Percentiles rank a stretch among this genome's conserved stretches.
Evolutionary conservation across 2,329 filamentous ascomycete species (phyloP).

Genomic region (Plenodomus lindquistii): DNA sequence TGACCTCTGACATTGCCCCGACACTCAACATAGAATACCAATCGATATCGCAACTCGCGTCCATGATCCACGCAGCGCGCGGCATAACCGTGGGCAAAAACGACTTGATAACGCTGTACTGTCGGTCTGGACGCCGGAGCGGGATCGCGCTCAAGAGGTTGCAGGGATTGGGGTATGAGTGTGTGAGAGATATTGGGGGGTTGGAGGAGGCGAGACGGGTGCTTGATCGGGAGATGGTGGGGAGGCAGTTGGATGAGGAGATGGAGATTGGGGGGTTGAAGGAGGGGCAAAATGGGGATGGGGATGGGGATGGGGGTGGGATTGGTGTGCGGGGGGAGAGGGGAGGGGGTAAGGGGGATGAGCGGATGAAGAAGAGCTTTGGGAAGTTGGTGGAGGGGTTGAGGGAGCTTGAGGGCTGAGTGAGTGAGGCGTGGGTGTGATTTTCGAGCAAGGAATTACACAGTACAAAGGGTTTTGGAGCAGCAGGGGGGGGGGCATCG

Average conservation of each 20-base stretch:
- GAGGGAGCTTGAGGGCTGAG: slow-evolving; percentile 28
- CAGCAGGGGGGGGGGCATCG: no score
- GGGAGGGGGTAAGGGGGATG: slow-evolving; percentile 10
- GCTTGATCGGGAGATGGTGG: slow-evolving; percentile 32
- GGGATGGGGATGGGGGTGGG: background rate
- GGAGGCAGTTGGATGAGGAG: slow-evolving; percentile 16
- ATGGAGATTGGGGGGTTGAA: slow-evolving; percentile 2
- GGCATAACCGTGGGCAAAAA: slow-evolving; percentile 25
- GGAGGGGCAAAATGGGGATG: background rate
- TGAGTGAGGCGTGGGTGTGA: background rate
- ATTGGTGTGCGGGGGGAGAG: slow-evolving; percentile 1
- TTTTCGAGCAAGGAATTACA: no score
- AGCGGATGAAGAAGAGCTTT: slow-evolving; percentile 27
- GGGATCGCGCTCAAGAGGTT: slow-evolving; percentile 38
- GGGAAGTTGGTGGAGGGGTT: slow-evolving; percentile 33
- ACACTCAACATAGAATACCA: slow-evolving; percentile 46
- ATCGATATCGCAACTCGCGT: slow-evolving; percentile 32
- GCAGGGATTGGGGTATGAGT: slow-evolving; percentile 31
- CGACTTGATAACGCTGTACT: slow-evolving; percentile 44
- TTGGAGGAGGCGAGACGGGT: slow-evolving; percentile 37
- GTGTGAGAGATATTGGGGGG: slow-evolving; percentile 42
- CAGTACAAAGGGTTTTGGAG: no score
- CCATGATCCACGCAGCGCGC: slow-evolving; percentile 18
- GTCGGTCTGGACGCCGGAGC: slow-evolving; percentile 40
- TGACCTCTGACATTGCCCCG: slow-evolving; percentile 25